phyloP scores from a whole-genome alignment of 352 stramenopile genomes.

The Globisporangium megalacanthum region DNA sequence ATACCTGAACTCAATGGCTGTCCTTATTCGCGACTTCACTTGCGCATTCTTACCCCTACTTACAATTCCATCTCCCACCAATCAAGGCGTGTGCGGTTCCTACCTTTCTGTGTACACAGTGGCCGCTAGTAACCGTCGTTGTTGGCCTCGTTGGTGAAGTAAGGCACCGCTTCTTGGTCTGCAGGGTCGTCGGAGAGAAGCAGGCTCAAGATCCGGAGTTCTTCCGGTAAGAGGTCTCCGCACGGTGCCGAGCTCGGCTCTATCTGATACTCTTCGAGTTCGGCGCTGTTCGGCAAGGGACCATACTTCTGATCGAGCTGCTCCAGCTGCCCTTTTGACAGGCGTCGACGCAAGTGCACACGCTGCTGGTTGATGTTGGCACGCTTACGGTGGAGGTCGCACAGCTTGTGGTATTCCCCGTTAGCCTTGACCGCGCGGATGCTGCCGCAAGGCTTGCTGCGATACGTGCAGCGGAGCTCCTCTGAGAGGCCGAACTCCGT shows the following conservation, averaged over 20 bases:
- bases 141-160: conserved; percentile 4
- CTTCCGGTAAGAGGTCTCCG: conserved; percentile 5
- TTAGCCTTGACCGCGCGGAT: conserved; percentile 31
- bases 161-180: conserved; percentile 2
- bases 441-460: conserved; percentile 45
- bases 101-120: background rate
- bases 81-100: too few relatives aligned
- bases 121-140: background rate
- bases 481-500: background rate
- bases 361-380: conserved; percentile 21
- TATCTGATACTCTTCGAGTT: conserved; percentile 5
- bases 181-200: conserved; percentile 9
- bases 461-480: conserved; percentile 21
- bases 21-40: background rate
- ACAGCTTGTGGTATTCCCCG: conserved; percentile 23
- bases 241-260: conserved; percentile 12
- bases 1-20: too few relatives aligned
- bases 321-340: conserved; percentile 10
- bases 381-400: conserved; percentile 20
- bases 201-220: conserved; percentile 12
- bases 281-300: conserved; percentile 3
- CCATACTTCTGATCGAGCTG: conserved; percentile 16
- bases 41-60: background rate
- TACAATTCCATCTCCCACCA: too few relatives aligned
- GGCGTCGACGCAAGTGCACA: conserved; percentile 13